Evolutionary conservation across 805 yeast genomes (phyloP).

Genomic region (Candida bentonensis): DNA sequence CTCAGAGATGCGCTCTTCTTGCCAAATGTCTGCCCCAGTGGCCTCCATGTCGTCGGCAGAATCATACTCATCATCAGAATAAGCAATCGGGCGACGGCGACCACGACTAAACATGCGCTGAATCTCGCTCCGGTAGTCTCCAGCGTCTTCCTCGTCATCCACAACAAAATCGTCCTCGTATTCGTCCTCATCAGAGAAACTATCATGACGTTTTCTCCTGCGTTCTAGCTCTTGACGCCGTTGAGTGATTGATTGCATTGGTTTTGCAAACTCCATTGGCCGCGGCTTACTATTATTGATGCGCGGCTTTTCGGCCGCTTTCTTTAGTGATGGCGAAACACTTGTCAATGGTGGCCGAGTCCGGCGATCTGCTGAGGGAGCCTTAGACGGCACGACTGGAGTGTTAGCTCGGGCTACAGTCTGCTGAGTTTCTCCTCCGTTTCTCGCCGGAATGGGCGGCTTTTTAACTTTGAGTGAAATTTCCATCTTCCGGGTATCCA

Average conservation of each 20-base stretch:
- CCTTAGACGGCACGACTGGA: too few species aligned
- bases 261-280: slow-evolving; percentile 1
- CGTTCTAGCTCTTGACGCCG: background rate
- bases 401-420: too few species aligned
- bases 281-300: too few species aligned
- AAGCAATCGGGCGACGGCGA: slow-evolving; percentile 29
- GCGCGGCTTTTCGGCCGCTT: background rate
- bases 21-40: slow-evolving; percentile 70
- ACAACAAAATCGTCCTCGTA: slow-evolving; percentile 41
- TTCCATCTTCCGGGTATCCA: slow-evolving; percentile 35
- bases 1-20: slow-evolving; percentile 59
- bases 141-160: slow-evolving; percentile 33
- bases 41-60: slow-evolving; percentile 73
- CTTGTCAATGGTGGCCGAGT: too few species aligned
- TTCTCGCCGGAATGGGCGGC: too few species aligned
- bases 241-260: background rate
- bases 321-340: too few species aligned
- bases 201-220: background rate
- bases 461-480: slow-evolving; percentile 22
- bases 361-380: too few species aligned
- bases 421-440: too few species aligned
- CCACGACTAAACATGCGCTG: slow-evolving; percentile 58
- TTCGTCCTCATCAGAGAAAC: slow-evolving; percentile 31
- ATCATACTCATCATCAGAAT: slow-evolving; percentile 32
- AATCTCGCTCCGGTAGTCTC: slow-evolving; percentile 69